Conservation (phyloP, 306 rosid species). For the Cicer judaicum region DNA sequence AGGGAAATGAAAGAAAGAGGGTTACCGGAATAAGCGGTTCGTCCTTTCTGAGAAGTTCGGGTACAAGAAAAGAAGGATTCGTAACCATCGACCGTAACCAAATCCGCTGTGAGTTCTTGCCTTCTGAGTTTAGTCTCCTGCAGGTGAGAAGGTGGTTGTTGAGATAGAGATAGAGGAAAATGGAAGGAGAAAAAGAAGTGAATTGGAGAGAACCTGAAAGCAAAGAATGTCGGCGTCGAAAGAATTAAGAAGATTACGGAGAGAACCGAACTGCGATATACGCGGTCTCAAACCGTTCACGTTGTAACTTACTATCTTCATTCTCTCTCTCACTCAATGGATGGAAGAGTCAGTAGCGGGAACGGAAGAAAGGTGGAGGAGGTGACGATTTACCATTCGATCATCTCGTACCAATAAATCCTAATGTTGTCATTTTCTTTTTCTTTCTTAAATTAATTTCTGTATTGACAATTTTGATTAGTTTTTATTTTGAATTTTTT, state of each 20-base stretch:
- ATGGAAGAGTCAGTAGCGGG: too few relatives aligned
- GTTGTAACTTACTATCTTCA: constrained; percentile 94
- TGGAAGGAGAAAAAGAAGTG: neutral
- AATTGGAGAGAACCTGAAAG: constrained; percentile 58
- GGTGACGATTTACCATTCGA: too few relatives aligned
- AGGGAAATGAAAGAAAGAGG: constrained; percentile 15
- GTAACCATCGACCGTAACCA: constrained; percentile 78
- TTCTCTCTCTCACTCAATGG: constrained; percentile 1
- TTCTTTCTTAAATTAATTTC: too few relatives aligned
- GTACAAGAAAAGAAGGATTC: constrained; percentile 91
- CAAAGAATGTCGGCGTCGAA: constrained; percentile 86
- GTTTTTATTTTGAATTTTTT: too few relatives aligned
- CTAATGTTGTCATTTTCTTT: too few relatives aligned
- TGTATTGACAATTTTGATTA: too few relatives aligned
- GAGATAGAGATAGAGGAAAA: neutral
- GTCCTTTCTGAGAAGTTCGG: constrained; percentile 70
- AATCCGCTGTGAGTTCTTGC: constrained; percentile 78
- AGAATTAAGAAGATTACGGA: constrained; percentile 76
- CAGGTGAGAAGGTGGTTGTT: neutral
- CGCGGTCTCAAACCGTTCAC: constrained; percentile 88
- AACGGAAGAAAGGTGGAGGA: too few relatives aligned
- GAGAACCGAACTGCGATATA: constrained; percentile 87
- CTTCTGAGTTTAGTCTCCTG: constrained; percentile 82
- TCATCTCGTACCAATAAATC: too few relatives aligned
- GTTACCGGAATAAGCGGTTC: constrained; percentile 85